These are phyloP conservation scores for Jasminum sambac DNA, from an alignment of 257 asterid genomes.

Conservation along the genomic window DNA sequence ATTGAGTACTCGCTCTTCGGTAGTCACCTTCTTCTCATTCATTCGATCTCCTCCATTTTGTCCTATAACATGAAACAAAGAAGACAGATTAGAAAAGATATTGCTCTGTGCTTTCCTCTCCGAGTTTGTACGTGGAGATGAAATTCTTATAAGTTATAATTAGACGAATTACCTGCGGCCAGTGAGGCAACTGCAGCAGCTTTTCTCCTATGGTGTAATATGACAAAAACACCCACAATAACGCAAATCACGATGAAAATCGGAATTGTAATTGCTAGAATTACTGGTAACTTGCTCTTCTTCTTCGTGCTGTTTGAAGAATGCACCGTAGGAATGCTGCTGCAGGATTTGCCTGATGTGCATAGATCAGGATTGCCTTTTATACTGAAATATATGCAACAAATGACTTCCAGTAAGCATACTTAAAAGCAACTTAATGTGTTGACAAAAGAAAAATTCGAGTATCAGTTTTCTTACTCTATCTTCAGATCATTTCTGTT, in stretches of 20 bases:
- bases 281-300: slow-evolving; percentile 29
- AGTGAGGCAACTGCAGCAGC: slow-evolving; percentile 7
- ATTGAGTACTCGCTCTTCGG: background rate
- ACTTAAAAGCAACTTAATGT: background rate
- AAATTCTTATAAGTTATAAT: no score
- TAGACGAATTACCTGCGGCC: slow-evolving; percentile 25
- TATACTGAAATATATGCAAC: slow-evolving; percentile 30
- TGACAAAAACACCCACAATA: slow-evolving; percentile 22
- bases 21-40: slow-evolving; percentile 16
- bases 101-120: background rate
- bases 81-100: background rate
- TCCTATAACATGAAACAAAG: slow-evolving; percentile 12
- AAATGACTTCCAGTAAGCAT: background rate
- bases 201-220: slow-evolving; percentile 25
- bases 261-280: slow-evolving; percentile 40
- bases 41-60: slow-evolving; percentile 25
- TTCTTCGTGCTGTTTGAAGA: slow-evolving; percentile 18
- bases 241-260: slow-evolving; percentile 33
- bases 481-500: slow-evolving; percentile 36
- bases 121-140: no score
- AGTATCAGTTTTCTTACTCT: slow-evolving; percentile 35
- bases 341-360: slow-evolving; percentile 41
- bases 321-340: background rate
- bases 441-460: background rate
- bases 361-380: slow-evolving; percentile 54